Percentiles rank a stretch among this genome's conserved stretches.
These are phyloP conservation scores for Sparassis latifolia DNA, from an alignment of 1,284 basidiomycete genomes.

Conservation along the genomic window DNA sequence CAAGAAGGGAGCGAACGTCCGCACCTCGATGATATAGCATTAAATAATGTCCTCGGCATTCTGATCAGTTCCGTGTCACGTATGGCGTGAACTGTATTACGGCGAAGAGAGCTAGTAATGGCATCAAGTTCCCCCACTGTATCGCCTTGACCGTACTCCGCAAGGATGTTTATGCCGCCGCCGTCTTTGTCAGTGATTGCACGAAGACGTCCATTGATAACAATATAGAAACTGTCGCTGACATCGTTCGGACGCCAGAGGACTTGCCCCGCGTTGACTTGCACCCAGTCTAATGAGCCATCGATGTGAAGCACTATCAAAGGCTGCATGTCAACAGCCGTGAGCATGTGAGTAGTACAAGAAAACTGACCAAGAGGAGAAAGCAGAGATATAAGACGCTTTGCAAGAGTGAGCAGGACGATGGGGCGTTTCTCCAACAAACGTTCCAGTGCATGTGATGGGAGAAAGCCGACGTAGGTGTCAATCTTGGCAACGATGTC, in stretches of 20 bases:
- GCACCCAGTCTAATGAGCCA: slow-evolving; percentile 96
- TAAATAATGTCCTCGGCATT: slow-evolving; percentile 97
- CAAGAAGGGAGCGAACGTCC: not conserved
- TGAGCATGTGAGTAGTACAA: not conserved
- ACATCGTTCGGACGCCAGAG: slow-evolving; percentile 88
- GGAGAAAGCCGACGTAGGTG: slow-evolving; percentile 92
- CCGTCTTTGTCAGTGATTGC: slow-evolving; percentile 69
- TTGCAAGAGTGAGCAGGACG: slow-evolving; percentile 93
- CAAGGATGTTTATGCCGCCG: slow-evolving; percentile 76
- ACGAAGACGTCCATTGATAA: slow-evolving; percentile 94
- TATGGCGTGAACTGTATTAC: slow-evolving; percentile 94
- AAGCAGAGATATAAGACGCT: slow-evolving; percentile 88
- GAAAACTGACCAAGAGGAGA: slow-evolving; percentile 73
- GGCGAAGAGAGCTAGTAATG: slow-evolving; percentile 85
- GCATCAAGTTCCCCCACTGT: slow-evolving; percentile 92
- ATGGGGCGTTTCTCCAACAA: slow-evolving; percentile 93
- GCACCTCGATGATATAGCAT: slow-evolving; percentile 85
- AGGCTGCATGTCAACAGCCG: not conserved
- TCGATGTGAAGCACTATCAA: slow-evolving; percentile 91
- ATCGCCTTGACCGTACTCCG: slow-evolving; percentile 92
- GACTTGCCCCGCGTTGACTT: slow-evolving; percentile 90
- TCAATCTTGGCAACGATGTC: slow-evolving; percentile 97
- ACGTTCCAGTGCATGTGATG: slow-evolving; percentile 82
- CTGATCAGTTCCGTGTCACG: slow-evolving; percentile 97
- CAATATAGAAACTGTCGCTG: slow-evolving; percentile 95